phyloP scores from a whole-genome alignment of 2,329 filamentous ascomycete genomes.

The Diaporthe vaccinii region DNA sequence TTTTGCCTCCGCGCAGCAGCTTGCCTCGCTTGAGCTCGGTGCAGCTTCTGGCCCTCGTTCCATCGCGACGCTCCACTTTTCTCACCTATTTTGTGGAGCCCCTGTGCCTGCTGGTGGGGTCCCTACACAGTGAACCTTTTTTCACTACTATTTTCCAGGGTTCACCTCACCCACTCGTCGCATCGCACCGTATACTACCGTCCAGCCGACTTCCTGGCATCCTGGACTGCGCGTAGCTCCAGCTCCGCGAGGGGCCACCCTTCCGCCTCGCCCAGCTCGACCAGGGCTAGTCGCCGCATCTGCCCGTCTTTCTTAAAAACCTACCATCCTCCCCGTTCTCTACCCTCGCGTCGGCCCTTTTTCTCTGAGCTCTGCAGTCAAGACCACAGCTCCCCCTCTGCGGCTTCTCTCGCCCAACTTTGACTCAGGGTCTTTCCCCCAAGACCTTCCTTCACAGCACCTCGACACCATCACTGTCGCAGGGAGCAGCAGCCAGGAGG shows the following conservation, averaged over 20 bases:
- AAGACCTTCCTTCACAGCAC: conserved; percentile 29
- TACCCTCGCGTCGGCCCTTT: background rate
- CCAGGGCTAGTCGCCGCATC: background rate
- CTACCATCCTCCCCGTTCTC: conserved; percentile 20
- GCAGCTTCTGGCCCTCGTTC: conserved; percentile 24
- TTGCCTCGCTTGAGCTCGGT: background rate
- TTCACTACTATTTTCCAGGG: background rate
- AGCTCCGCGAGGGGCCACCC: conserved; percentile 4
- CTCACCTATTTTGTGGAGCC: conserved; percentile 16
- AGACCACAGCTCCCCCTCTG: conserved; percentile 23
- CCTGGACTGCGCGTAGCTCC: background rate
- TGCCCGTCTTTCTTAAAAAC: conserved; percentile 27
- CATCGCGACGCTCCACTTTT: conserved; percentile 8
- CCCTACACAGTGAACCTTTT: conserved; percentile 24
- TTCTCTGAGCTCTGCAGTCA: conserved; percentile 34
- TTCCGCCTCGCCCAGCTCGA: background rate
- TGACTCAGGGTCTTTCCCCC: conserved; percentile 4
- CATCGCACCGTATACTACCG: conserved; percentile 18
- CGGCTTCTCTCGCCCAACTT: conserved; percentile 26
- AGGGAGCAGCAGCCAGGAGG: background rate
- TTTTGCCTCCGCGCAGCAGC: conserved; percentile 1
- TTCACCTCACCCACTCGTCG: background rate
- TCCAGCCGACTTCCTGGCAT: background rate
- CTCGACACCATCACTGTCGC: background rate
- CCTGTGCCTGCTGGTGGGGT: conserved; percentile 17